A percentile compares a stretch with the other conserved stretches of the same genome.
Conservation (phyloP, 352 stramenopile species). For the Phytophthora tentaculata region DNA sequence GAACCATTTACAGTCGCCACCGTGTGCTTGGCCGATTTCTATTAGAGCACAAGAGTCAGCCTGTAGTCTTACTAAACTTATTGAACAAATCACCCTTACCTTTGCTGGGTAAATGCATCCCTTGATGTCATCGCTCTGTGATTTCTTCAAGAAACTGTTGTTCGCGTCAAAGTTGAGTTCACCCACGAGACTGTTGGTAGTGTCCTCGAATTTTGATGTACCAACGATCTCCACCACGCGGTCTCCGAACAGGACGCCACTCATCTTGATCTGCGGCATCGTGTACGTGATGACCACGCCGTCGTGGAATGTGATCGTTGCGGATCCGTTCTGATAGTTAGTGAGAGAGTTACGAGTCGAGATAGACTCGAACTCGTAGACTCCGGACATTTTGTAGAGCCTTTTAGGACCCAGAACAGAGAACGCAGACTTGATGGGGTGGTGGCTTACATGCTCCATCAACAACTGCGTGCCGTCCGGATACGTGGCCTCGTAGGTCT, state of each 20-base stretch:
- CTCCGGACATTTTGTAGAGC: constrained; percentile 59
- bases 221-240: constrained; percentile 74
- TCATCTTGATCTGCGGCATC: constrained; percentile 85
- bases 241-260: constrained; percentile 70
- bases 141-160: constrained; percentile 71
- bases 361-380: constrained; percentile 78
- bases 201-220: constrained; percentile 58
- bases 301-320: constrained; percentile 58
- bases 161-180: constrained; percentile 74
- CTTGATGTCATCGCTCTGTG: constrained; percentile 71
- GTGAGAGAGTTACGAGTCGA: constrained; percentile 72
- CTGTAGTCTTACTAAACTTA: neutral
- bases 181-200: constrained; percentile 43
- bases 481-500: constrained; percentile 81
- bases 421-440: constrained; percentile 74
- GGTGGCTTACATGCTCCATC: constrained; percentile 76
- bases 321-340: constrained; percentile 64
- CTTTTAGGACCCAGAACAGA: constrained; percentile 49
- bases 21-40: constrained; percentile 56
- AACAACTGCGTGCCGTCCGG: constrained; percentile 73
- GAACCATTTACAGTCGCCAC: constrained; percentile 60
- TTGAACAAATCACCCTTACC: constrained; percentile 17
- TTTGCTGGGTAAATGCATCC: constrained; percentile 66
- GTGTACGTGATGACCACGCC: constrained; percentile 66
- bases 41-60: neutral